Evolutionary conservation across 1,284 basidiomycete species (phyloP).

Genomic region (Phylloporus sp.): DNA sequence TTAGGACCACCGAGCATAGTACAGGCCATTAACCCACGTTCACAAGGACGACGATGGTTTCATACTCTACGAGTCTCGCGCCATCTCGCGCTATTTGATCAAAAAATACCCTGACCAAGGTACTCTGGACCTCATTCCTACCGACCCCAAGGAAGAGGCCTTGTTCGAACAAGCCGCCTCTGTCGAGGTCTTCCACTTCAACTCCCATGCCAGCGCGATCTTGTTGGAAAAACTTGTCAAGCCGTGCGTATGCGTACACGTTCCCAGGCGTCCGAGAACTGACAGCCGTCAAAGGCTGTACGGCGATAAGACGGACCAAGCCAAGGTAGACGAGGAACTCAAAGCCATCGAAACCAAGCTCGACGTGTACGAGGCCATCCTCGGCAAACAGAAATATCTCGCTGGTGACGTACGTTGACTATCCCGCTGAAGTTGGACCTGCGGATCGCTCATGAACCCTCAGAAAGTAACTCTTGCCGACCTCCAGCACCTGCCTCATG

Average conservation of each 20-base stretch:
- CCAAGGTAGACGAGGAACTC: constrained; percentile 28
- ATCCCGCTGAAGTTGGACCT: neutral
- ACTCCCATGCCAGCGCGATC: constrained; percentile 23
- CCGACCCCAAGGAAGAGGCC: constrained; percentile 34
- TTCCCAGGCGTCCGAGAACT: neutral
- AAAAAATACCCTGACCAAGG: constrained; percentile 47
- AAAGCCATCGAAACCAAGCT: constrained; percentile 40
- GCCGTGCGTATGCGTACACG: constrained; percentile 31
- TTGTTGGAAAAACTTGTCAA: constrained; percentile 41
- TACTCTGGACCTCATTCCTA: constrained; percentile 38
- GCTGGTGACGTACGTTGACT: constrained; percentile 48
- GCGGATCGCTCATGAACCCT: constrained; percentile 10
- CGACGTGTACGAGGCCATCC: constrained; percentile 49
- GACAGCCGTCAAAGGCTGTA: constrained; percentile 3
- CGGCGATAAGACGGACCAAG: constrained; percentile 29
- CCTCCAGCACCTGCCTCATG: constrained; percentile 56
- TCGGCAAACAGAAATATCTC: constrained; percentile 51
- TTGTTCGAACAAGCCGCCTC: constrained; percentile 39
- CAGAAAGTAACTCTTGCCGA: constrained; percentile 54
- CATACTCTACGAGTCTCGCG: constrained; percentile 54
- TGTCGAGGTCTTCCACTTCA: constrained; percentile 34
- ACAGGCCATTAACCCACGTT: neutral
- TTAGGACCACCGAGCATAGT: neutral
- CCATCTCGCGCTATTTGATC: constrained; percentile 54
- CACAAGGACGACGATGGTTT: constrained; percentile 49